Percentiles rank a stretch among this genome's conserved stretches.
These are phyloP conservation scores for Papiliotrema fonsecae DNA, from an alignment of 1,284 basidiomycete species.

Conservation along the genomic window DNA sequence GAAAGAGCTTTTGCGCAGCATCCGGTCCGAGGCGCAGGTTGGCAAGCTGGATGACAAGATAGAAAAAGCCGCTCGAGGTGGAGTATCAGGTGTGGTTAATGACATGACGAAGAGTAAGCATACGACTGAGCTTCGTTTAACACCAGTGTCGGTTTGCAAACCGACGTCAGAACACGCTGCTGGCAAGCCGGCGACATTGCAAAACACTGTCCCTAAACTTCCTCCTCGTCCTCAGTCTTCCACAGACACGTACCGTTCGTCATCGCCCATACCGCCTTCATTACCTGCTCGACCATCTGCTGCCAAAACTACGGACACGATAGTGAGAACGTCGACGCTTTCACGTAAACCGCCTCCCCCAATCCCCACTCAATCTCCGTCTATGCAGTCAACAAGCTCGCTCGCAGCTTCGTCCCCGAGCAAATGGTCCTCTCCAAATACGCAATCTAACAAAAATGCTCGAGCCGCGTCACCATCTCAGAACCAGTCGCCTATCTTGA, in stretches of 20 bases:
- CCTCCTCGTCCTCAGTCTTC: slow-evolving; percentile 2
- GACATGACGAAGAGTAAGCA: slow-evolving; percentile 18
- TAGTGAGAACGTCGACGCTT: neutral
- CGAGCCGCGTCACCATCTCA: slow-evolving; percentile 1
- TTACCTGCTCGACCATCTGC: slow-evolving; percentile 7
- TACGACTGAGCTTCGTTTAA: neutral
- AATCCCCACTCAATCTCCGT: slow-evolving; percentile 10
- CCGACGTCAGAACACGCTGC: slow-evolving; percentile 8
- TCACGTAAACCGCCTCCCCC: slow-evolving; percentile 12
- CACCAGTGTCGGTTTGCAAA: neutral
- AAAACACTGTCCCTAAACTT: neutral
- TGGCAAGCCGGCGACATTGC: too few relatives aligned
- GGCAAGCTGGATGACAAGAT: slow-evolving; percentile 13
- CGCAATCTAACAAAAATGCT: slow-evolving; percentile 9
- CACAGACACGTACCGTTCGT: neutral
- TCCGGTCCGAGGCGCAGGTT: slow-evolving; percentile 7
- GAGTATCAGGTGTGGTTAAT: slow-evolving; percentile 18
- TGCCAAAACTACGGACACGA: too few relatives aligned
- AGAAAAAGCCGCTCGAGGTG: slow-evolving; percentile 17
- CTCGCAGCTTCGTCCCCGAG: neutral
- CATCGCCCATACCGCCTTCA: slow-evolving; percentile 1
- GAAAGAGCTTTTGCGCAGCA: slow-evolving; percentile 50
- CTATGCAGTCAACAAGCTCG: neutral
- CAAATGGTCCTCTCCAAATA: slow-evolving; percentile 4
- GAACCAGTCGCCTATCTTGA: slow-evolving; percentile 18